phyloP scores from a whole-genome alignment of 2,329 filamentous ascomycete genomes.

The Arthrobotrys iridis region DNA sequence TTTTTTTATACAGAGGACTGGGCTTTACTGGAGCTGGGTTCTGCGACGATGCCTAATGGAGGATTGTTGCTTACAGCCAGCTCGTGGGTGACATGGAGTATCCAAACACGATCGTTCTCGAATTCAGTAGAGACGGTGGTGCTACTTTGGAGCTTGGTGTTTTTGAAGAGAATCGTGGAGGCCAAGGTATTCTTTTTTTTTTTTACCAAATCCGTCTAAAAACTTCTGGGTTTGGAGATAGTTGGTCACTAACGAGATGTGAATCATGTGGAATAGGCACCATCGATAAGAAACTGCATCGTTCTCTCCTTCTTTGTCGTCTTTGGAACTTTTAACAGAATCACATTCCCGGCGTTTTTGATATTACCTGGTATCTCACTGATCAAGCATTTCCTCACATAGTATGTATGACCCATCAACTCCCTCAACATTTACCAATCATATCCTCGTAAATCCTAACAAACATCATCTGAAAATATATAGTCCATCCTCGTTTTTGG shows the following conservation, averaged over 20 bases:
- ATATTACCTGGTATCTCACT: conserved; percentile 83
- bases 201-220: background rate
- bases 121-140: conserved; percentile 95
- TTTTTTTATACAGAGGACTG: conserved; percentile 75
- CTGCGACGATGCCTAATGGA: conserved; percentile 74
- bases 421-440: background rate
- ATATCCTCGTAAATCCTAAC: conserved; percentile 60
- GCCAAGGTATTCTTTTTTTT: conserved; percentile 70
- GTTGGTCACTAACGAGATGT: conserved; percentile 23
- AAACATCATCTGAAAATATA: conserved; percentile 63
- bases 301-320: conserved; percentile 83
- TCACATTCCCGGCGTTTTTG: conserved; percentile 94
- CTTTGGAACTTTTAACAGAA: conserved; percentile 92
- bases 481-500: conserved; percentile 63
- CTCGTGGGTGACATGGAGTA: conserved; percentile 98
- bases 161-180: conserved; percentile 85
- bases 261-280: conserved; percentile 6
- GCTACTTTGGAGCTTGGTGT: conserved; percentile 90
- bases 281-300: conserved; percentile 65
- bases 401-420: conserved; percentile 65
- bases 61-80: conserved; percentile 88
- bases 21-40: conserved; percentile 89
- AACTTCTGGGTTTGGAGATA: background rate
- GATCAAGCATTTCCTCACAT: conserved; percentile 83
- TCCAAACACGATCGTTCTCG: conserved; percentile 97